Conservation (phyloP, 352 stramenopile genomes). For the Discostella stelligera region DNA sequence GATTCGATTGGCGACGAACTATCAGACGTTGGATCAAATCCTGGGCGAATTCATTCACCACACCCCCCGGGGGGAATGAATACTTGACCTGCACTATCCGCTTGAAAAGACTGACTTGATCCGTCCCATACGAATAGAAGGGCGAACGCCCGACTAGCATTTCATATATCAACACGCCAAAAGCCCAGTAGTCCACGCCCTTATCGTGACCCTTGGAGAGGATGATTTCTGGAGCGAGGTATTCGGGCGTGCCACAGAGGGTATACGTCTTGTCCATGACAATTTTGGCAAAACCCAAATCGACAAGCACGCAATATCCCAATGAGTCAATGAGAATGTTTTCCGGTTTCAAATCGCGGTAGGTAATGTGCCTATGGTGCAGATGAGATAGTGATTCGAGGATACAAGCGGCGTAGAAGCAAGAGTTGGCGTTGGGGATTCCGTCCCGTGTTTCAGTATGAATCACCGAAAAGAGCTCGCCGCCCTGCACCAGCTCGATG, state of each 20-base stretch:
- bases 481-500: slow-evolving; percentile 96
- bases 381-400: slow-evolving; percentile 89
- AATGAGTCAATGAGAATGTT: slow-evolving; percentile 93
- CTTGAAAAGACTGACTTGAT: slow-evolving; percentile 94
- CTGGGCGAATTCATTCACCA: slow-evolving; percentile 76
- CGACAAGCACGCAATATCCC: slow-evolving; percentile 90
- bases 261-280: slow-evolving; percentile 90
- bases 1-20: slow-evolving; percentile 78
- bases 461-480: slow-evolving; percentile 95
- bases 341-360: slow-evolving; percentile 94
- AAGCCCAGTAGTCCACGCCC: slow-evolving; percentile 95
- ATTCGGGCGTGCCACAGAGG: slow-evolving; percentile 93
- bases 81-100: slow-evolving; percentile 93
- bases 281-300: slow-evolving; percentile 93
- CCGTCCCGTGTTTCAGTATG: slow-evolving; percentile 78
- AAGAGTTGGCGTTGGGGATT: slow-evolving; percentile 80
- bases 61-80: slow-evolving; percentile 87
- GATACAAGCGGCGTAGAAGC: slow-evolving; percentile 85
- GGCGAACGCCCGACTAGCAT: slow-evolving; percentile 92
- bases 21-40: slow-evolving; percentile 81
- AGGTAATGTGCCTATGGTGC: slow-evolving; percentile 90
- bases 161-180: slow-evolving; percentile 94
- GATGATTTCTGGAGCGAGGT: slow-evolving; percentile 89
- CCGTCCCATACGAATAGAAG: slow-evolving; percentile 86
- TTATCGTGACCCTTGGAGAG: slow-evolving; percentile 91